A percentile compares a stretch with the other conserved stretches of the same genome.
Conservation (phyloP, 2,329 filamentous ascomycete species). For the Cytospora piceicola region DNA sequence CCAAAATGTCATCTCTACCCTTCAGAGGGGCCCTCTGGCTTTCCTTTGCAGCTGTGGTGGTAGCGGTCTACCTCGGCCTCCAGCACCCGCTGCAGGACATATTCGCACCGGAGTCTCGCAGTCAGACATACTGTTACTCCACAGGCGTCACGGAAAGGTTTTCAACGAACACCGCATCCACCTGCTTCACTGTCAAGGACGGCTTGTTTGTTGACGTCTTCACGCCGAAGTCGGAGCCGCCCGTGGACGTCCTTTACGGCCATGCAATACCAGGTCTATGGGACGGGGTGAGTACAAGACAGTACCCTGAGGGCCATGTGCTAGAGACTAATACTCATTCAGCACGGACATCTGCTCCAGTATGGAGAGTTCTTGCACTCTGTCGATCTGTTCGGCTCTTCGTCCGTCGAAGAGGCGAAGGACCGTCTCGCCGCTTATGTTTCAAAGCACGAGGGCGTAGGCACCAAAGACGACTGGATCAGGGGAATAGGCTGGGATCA, state of each 20-base stretch:
- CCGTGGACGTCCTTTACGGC: constrained; percentile 46
- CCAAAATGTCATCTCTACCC: constrained; percentile 17
- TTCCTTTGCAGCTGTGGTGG: constrained; percentile 21
- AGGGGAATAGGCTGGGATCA: constrained; percentile 74
- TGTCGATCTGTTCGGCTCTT: constrained; percentile 64
- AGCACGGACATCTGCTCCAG: constrained; percentile 66
- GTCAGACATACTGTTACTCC: constrained; percentile 48
- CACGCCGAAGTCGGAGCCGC: constrained; percentile 31
- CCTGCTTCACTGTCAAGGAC: constrained; percentile 60
- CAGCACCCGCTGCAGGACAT: constrained; percentile 26
- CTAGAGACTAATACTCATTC: background rate
- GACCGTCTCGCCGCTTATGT: constrained; percentile 57
- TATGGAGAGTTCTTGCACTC: constrained; percentile 70
- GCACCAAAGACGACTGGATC: constrained; percentile 62
- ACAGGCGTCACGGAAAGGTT: constrained; percentile 48
- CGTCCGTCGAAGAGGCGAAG: constrained; percentile 59
- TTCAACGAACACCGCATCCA: constrained; percentile 42
- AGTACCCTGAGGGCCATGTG: too few species aligned
- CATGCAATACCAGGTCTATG: constrained; percentile 69
- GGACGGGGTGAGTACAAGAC: constrained; percentile 53
- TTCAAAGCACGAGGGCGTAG: constrained; percentile 52
- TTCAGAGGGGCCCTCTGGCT: constrained; percentile 25
- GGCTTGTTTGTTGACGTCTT: constrained; percentile 58
- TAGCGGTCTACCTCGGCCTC: constrained; percentile 26
- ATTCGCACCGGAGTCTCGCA: constrained; percentile 3